Base-by-base conservation (phyloP, 805 yeast species). In the Cyberlindnera suaveolens region DNA sequence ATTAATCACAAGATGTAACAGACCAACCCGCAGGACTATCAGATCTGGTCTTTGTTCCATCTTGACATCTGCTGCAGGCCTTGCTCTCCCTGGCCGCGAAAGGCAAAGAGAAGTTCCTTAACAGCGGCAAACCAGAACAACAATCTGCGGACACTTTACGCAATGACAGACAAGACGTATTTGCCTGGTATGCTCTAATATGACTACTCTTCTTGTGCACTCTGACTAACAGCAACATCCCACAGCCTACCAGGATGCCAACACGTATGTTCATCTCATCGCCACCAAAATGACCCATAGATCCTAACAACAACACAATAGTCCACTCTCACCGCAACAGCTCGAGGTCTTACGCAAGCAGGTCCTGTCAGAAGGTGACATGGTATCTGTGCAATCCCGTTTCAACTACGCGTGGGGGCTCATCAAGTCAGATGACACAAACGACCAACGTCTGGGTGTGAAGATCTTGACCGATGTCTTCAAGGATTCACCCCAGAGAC, bases 361-460 rank as follows among this genome's bases (percentile, higher is more conserved):
- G 56, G 88, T 86, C 34, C 76, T 79, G 23, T 70, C 82, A 1
- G 98, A 93, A 60, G 81, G 85, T 29, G 95, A 93, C 5, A 69
- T 74, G 33, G 89, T 87, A 0, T 73, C 90, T 0, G 74, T 85
- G 0, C 97, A 89, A 62, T 82, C 96, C 3, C 77, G 80, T 45
- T 93, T 93, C 73, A 93, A 95, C 64, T 86, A 85, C 55, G 95
- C 97, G 0, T 93, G 99, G 99, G 99, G 95, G 4, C 69, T 93
- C 40, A 77, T 95, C 49, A 90, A 88, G 61, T 80, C 95, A 2
- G 59, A 63, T 40, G 70, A 72, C 39, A 68, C 71, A 18, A 72
- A 70, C 33, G 83, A 85, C 48, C 95, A 86, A 57, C 73, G 83
- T 53, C 71, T 82, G 40, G 99, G 98, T 0, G 78, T 93, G 15